Evolutionary conservation across 345 rosid species (phyloP).

Genomic region (Linum tenue): DNA sequence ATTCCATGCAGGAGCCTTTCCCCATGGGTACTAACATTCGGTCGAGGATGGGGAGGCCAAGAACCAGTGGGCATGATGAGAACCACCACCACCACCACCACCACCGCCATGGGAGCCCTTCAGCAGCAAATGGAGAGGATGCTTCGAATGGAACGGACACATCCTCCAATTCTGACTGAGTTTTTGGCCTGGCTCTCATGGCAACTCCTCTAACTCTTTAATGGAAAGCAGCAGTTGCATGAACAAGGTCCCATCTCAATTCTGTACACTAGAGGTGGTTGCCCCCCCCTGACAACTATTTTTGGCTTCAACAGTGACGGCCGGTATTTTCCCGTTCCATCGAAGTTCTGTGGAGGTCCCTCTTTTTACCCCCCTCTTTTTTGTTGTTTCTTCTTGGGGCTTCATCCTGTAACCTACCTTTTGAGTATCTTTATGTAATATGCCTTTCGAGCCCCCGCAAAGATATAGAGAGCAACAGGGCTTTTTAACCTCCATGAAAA

Average conservation of each 20-base stretch:
- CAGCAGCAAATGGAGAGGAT: slow-evolving; percentile 24
- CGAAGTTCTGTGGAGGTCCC: background rate
- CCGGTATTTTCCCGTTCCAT: background rate
- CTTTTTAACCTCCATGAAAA: background rate
- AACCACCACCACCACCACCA: slow-evolving; percentile 7
- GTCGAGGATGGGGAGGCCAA: slow-evolving; percentile 38
- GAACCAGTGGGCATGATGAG: slow-evolving; percentile 21
- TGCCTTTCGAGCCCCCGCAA: too few relatives aligned
- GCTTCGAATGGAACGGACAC: slow-evolving; percentile 22
- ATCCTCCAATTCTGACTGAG: slow-evolving; percentile 23
- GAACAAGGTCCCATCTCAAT: background rate
- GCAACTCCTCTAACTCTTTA: background rate
- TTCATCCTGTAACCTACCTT: too few relatives aligned
- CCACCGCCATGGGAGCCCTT: slow-evolving; percentile 16
- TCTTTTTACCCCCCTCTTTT: background rate
- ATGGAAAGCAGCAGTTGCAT: background rate
- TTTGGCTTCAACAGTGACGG: background rate
- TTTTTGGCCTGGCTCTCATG: background rate
- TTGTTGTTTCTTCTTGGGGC: background rate
- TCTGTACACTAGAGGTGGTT: slow-evolving; percentile 5
- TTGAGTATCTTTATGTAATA: too few relatives aligned
- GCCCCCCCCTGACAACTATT: background rate
- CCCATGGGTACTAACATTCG: slow-evolving; percentile 51
- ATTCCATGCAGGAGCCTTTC: slow-evolving; percentile 42
- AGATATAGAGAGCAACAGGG: background rate